Conservation (phyloP, 225 moss, liverwort and hornwort genomes). For the Bryoerythrophyllum caledonicum region DNA sequence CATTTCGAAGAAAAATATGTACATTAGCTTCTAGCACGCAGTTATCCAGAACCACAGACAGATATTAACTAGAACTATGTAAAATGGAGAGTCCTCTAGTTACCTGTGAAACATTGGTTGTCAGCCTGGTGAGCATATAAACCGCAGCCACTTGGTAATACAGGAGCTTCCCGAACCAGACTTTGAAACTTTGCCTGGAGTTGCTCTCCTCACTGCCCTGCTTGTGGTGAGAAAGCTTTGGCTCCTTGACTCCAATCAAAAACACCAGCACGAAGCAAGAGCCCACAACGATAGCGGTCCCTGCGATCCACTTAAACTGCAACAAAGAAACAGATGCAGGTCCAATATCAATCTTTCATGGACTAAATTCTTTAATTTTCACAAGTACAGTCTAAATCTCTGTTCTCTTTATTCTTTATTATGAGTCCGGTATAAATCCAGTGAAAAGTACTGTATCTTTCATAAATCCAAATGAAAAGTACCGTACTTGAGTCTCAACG, state of each 20-base stretch:
- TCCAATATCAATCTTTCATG: too few relatives aligned
- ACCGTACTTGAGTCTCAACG: slow-evolving; percentile 71
- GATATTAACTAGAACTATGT: too few relatives aligned
- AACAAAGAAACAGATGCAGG: slow-evolving; percentile 6
- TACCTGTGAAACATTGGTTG: slow-evolving; percentile 98
- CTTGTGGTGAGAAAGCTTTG: slow-evolving; percentile 78
- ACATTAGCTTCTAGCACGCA: slow-evolving; percentile 20
- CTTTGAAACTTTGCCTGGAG: slow-evolving; percentile 43
- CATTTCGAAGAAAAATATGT: slow-evolving; percentile 12
- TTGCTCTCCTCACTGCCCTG: slow-evolving; percentile 42
- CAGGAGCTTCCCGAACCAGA: slow-evolving; percentile 77
- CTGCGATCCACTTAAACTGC: slow-evolving; percentile 90
- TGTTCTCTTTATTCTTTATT: too few relatives aligned
- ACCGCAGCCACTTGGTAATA: slow-evolving; percentile 96
- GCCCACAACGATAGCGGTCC: slow-evolving; percentile 66
- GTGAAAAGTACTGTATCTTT: too few relatives aligned
- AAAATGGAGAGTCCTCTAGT: neutral
- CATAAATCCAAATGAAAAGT: neutral
- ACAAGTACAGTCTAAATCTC: too few relatives aligned
- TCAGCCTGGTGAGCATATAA: slow-evolving; percentile 92
- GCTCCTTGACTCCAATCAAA: slow-evolving; percentile 72
- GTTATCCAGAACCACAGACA: neutral
- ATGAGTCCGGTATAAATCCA: too few relatives aligned
- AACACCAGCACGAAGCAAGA: slow-evolving; percentile 80
- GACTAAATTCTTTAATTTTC: too few relatives aligned